Conservation (phyloP, 1,139 yeast species). For the Protomyces inouyei region DNA sequence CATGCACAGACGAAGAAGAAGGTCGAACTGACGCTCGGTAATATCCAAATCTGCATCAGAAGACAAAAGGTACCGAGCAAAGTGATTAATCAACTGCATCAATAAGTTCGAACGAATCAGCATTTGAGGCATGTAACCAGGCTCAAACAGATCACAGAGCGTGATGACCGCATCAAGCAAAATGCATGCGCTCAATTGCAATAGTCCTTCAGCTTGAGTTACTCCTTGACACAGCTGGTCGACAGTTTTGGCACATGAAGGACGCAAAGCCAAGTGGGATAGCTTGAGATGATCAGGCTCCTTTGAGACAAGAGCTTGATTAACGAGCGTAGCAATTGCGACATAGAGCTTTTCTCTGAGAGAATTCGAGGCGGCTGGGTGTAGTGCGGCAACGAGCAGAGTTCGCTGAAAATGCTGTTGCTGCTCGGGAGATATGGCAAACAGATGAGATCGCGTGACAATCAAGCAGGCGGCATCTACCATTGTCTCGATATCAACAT, state of each 20-base stretch:
- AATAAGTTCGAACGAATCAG: constrained; percentile 3
- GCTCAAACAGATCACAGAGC: neutral
- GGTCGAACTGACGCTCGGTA: constrained; percentile 7
- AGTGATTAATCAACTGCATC: constrained; percentile 2
- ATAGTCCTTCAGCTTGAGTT: neutral
- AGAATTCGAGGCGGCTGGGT: neutral
- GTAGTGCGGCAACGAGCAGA: neutral
- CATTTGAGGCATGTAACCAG: neutral
- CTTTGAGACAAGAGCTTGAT: neutral
- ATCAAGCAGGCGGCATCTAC: neutral
- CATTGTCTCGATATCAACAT: neutral
- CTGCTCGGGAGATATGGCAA: neutral
- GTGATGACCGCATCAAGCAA: constrained; percentile 6
- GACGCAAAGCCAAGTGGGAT: neutral
- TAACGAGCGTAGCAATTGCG: neutral
- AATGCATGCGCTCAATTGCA: constrained; percentile 3
- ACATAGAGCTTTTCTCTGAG: neutral
- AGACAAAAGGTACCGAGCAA: neutral
- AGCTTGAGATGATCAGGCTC: neutral
- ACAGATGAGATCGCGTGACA: neutral
- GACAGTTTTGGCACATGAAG: neutral
- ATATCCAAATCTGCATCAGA: neutral
- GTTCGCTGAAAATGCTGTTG: neutral
- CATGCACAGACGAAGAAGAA: constrained; percentile 15
- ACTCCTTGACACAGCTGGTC: neutral